Evolutionary conservation across 2,329 filamentous ascomycete species (phyloP).

Genomic region (Aspergillus brasiliensis): DNA sequence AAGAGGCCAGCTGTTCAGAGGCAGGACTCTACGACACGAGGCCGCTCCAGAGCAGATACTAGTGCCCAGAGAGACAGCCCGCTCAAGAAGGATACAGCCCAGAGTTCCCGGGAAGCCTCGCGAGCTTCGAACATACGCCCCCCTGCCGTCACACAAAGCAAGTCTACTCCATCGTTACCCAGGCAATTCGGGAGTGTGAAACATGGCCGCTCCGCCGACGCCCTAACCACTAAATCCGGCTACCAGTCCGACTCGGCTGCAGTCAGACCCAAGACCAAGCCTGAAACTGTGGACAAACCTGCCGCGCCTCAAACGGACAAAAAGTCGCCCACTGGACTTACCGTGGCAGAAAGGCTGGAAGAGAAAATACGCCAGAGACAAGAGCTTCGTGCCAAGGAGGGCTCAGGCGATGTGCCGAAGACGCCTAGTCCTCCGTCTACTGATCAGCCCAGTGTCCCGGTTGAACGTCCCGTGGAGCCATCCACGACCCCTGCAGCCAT

Average conservation of each 20-base stretch:
- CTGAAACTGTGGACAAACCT: background rate
- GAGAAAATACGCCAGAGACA: slow-evolving; percentile 37
- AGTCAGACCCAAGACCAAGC: background rate
- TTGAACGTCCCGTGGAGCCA: background rate
- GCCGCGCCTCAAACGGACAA: background rate
- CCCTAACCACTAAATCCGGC: slow-evolving; percentile 20
- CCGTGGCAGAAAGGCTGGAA: slow-evolving; percentile 36
- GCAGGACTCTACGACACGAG: background rate
- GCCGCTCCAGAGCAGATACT: background rate
- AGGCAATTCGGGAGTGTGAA: slow-evolving; percentile 26
- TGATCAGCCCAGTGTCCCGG: background rate
- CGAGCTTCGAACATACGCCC: background rate
- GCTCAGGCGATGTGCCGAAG: slow-evolving; percentile 9
- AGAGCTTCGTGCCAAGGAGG: slow-evolving; percentile 25
- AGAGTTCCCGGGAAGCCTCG: background rate
- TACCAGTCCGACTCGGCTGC: slow-evolving; percentile 28
- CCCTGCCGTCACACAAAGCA: background rate
- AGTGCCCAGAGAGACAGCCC: background rate
- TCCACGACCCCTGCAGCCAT: background rate
- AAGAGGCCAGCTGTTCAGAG: background rate
- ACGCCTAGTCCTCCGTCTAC: background rate
- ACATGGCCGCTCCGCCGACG: slow-evolving; percentile 13
- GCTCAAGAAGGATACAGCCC: slow-evolving; percentile 1
- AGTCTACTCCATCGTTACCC: slow-evolving; percentile 3
- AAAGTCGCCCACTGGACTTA: slow-evolving; percentile 12